A percentile compares a stretch with the other conserved stretches of the same genome.
Conservation (phyloP, 169 alveolate genomes). For the Toxoplasma gondii region DNA sequence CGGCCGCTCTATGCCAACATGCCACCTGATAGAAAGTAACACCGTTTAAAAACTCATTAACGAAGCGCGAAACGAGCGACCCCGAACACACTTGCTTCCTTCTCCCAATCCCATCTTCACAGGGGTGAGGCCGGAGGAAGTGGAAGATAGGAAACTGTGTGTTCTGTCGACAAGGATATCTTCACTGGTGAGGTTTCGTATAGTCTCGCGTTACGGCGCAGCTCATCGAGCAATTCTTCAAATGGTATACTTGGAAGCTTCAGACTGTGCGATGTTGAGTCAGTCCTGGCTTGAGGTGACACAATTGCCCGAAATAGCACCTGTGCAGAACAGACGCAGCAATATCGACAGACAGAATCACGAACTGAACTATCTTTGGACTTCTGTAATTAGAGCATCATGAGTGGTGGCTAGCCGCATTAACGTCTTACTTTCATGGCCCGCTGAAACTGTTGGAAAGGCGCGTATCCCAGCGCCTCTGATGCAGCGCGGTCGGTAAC, state of each 20-base stretch:
- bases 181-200: background rate
- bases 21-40: too few relatives aligned
- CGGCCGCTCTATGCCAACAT: too few relatives aligned
- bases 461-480: background rate
- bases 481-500: background rate
- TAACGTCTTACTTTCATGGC: slow-evolving; percentile 17
- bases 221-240: background rate
- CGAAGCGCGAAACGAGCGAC: too few relatives aligned
- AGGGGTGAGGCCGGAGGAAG: slow-evolving; percentile 1
- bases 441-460: background rate
- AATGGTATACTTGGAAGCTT: background rate
- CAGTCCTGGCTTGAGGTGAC: background rate
- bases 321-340: background rate
- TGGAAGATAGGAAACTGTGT: slow-evolving; percentile 1
- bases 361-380: background rate
- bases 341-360: background rate
- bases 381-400: background rate
- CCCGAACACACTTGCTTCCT: background rate
- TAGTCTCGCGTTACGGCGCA: background rate
- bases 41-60: too few relatives aligned
- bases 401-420: background rate
- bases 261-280: background rate
- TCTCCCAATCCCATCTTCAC: background rate
- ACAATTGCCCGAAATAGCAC: background rate
- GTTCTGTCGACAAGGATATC: background rate